phyloP scores from a whole-genome alignment of 73 alveolate species.

The Paraurostyla sp. region DNA sequence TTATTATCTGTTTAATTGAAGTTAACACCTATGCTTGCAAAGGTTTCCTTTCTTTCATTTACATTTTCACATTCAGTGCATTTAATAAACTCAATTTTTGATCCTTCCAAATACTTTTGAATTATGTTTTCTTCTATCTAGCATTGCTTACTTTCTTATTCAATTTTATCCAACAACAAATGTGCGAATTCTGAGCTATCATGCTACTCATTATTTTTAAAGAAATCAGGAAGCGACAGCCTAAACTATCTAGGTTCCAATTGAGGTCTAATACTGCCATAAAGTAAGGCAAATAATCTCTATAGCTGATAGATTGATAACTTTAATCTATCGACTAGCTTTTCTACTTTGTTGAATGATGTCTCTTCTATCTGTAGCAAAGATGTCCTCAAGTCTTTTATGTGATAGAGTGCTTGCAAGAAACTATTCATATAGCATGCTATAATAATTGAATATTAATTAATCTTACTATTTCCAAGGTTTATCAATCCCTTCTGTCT shows the following conservation, averaged over 20 bases:
- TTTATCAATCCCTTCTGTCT: conserved; percentile 61
- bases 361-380: not conserved
- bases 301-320: not conserved
- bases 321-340: not conserved
- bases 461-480: conserved; percentile 64
- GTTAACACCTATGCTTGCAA: conserved; percentile 12
- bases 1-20: not conserved
- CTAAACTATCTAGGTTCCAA: conserved; percentile 54
- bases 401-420: conserved; percentile 88
- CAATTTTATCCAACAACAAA: conserved; percentile 59
- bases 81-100: not conserved
- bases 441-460: not conserved
- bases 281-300: conserved; percentile 43
- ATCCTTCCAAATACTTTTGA: conserved; percentile 24
- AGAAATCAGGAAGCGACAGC: conserved; percentile 64
- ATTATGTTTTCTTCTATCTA: not conserved
- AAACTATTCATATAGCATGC: conserved; percentile 95
- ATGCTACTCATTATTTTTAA: conserved; percentile 52
- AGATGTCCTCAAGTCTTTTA: conserved; percentile 63
- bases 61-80: conserved; percentile 34
- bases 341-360: not conserved
- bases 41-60: conserved; percentile 30
- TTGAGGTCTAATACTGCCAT: conserved; percentile 2
- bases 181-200: conserved; percentile 74
- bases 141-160: conserved; percentile 60